Base-by-base conservation (phyloP, 495 filamentous ascomycete species). In the Penicillium crystallinum region DNA sequence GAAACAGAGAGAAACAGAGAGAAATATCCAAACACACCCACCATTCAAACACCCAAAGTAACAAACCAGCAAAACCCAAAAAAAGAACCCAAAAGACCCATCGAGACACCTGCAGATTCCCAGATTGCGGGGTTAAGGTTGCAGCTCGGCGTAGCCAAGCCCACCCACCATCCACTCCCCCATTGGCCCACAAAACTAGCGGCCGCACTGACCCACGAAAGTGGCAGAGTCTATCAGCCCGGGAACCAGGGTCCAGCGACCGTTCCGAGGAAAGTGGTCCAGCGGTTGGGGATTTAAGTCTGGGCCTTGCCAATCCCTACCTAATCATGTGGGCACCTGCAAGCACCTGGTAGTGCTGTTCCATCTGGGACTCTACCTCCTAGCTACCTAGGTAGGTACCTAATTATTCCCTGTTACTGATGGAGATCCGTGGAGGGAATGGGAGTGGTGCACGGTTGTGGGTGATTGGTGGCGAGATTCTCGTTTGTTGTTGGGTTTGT, bases 81-180 rank as follows among this genome's bases (percentile, higher is more conserved):
- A n/a, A 50, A 31, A 31, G 23, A 14, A 19, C 25, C 7, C 15
- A 55, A 49, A 49, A 29, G n/a, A 12, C 33, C 3, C 23, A 36
- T 47, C 45, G 11, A 31, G 30, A 11, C 6, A 42, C 18, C 6
- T 35, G 22, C 22, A 34, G 21, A 9, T 23, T 46, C 14, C 33
- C 23, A 46, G 39, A 62, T 59, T 65, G 59, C 59, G 62, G 62
- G 62, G 62, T 62, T 65, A 62, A 65, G 56, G 59, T 65, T 65
- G 59, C 62, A 65, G 62, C 59, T 59, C 8, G 9, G 22, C 22
- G 19, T n/a, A 9, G 15, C 9, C 14, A 36, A 17, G 14, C 4
- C 17, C 49, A 17, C 4, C 30, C 18, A n/a, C 27, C 17, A 17
- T 3, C 17, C 49, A 17, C 4, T 35, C 18, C 21, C 27, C 17